Base-by-base conservation (phyloP, 2,329 filamentous ascomycete species). In the Dothistroma septosporum region DNA sequence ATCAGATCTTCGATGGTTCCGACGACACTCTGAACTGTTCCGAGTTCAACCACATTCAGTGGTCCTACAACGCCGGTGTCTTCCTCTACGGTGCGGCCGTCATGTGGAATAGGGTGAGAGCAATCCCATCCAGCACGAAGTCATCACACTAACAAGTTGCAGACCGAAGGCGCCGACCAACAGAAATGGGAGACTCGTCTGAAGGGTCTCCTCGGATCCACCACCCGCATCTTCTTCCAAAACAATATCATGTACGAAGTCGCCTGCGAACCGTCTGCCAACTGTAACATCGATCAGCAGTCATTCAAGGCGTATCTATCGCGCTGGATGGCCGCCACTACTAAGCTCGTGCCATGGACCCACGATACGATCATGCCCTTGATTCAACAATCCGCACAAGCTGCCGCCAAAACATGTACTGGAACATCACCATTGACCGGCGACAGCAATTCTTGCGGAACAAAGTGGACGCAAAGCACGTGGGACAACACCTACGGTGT, bases 271-370 rank as follows among this genome's bases (percentile, higher is more conserved):
- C 69, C 73, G 1, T 69, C 66, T 21, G 64, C 72, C 46, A 75
- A 75, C 54, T 81, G 79, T 69, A 72, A 80, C 68, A 68, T 72
- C 47, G 79, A 81, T 64, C 77, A 80, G 64, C 73, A 76, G 24
- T 77, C 76, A 44, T 76, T 75, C 70, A 76, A 75, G 70, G 78
- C 77, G 22, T 80, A 79, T 73, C 78, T 90, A 14, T 66, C 67
- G 4, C 76, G 78, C 61, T 80, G 78, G 76, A 75, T 82, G 76
- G 83, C 83, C 14, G 77, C 80, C 3, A 79, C 83, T 4, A 80
- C 79, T 0, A 82, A 86, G 66, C 76, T 86, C 60, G 85, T 83
- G 0, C 85, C 85, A 0, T 85, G 80, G 66, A 83, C 82, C 2
- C 74, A 76, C 62, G 73, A 80, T 37, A 69, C 70, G 5, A 77